Evolutionary conservation across 2,329 filamentous ascomycete genomes (phyloP).

Genomic region (Tolypocladium ovalisporum): DNA sequence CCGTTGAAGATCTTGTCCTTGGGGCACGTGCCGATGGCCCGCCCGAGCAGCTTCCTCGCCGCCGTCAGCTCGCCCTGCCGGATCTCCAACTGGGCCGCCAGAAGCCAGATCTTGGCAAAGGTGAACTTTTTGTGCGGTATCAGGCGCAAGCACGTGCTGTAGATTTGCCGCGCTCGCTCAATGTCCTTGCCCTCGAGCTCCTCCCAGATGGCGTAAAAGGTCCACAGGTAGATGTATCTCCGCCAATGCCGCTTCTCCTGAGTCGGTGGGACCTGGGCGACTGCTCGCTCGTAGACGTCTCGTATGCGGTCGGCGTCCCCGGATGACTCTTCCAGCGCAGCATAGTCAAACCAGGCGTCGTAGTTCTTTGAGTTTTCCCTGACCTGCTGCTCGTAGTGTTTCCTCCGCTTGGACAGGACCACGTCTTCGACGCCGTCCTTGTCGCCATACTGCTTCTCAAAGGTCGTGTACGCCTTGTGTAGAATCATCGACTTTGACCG

Average conservation of each 20-base stretch:
- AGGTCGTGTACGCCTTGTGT: conserved; percentile 91
- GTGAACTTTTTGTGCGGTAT: conserved; percentile 96
- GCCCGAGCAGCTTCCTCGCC: conserved; percentile 81
- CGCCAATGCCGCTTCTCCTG: conserved; percentile 97
- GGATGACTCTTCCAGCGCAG: conserved; percentile 75
- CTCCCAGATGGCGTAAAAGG: conserved; percentile 95
- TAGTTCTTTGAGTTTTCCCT: conserved; percentile 95
- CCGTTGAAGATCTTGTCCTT: conserved; percentile 93
- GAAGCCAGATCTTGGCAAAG: conserved; percentile 91
- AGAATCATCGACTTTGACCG: conserved; percentile 74
- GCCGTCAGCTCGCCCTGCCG: conserved; percentile 70
- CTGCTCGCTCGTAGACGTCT: conserved; percentile 90
- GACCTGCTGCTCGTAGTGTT: conserved; percentile 89
- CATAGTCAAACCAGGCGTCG: conserved; percentile 94
- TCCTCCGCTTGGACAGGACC: conserved; percentile 82
- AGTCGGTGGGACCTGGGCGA: conserved; percentile 88
- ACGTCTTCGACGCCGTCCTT: conserved; percentile 90
- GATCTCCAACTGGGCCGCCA: conserved; percentile 88
- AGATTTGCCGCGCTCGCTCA: conserved; percentile 76
- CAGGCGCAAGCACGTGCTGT: conserved; percentile 74
- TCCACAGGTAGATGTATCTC: conserved; percentile 93
- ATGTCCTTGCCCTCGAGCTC: conserved; percentile 75
- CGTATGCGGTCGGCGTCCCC: conserved; percentile 75
- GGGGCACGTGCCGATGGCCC: conserved; percentile 85
- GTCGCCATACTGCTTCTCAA: conserved; percentile 97